Evolutionary conservation across 331 rosid genomes (phyloP).

Genomic region (Malus hybrid): DNA sequence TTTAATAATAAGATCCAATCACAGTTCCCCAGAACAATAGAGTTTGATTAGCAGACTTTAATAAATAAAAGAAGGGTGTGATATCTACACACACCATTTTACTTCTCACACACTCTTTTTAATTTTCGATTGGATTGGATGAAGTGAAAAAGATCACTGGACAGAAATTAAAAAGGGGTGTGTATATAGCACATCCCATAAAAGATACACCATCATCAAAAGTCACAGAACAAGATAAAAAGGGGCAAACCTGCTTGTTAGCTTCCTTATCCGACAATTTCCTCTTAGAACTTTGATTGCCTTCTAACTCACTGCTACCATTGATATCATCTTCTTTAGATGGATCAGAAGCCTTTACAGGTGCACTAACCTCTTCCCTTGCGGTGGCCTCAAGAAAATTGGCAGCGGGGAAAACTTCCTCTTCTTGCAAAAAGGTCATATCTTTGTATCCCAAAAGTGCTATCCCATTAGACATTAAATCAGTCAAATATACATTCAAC

Average conservation of each 20-base stretch:
- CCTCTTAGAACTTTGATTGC: conserved; percentile 49
- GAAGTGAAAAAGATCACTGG: too few species aligned
- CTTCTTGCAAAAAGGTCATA: conserved; percentile 81
- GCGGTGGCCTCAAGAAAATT: conserved; percentile 35
- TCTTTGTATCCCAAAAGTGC: conserved; percentile 43
- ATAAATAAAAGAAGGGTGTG: too few species aligned
- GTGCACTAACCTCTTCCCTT: conserved; percentile 35
- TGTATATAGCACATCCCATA: too few species aligned
- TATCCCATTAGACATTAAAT: conserved; percentile 42
- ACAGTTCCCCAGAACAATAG: not conserved
- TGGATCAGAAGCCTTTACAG: conserved; percentile 20
- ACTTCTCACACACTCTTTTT: too few species aligned
- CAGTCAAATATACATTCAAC: conserved; percentile 7
- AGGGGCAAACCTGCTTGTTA: conserved; percentile 52
- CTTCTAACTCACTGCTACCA: conserved; percentile 19
- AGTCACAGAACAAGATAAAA: too few species aligned
- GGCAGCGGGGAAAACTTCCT: conserved; percentile 56
- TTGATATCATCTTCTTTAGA: conserved; percentile 34
- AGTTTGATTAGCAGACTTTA: not conserved
- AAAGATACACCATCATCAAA: too few species aligned
- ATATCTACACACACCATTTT: too few species aligned
- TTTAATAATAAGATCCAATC: not conserved
- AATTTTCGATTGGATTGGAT: too few species aligned
- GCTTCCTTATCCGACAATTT: conserved; percentile 49
- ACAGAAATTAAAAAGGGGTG: too few species aligned